Evolutionary conservation across 2,329 filamentous ascomycete species (phyloP), one percentile per base, ranked within the genome.

Genomic region (Ophiostoma sp.): DNA sequence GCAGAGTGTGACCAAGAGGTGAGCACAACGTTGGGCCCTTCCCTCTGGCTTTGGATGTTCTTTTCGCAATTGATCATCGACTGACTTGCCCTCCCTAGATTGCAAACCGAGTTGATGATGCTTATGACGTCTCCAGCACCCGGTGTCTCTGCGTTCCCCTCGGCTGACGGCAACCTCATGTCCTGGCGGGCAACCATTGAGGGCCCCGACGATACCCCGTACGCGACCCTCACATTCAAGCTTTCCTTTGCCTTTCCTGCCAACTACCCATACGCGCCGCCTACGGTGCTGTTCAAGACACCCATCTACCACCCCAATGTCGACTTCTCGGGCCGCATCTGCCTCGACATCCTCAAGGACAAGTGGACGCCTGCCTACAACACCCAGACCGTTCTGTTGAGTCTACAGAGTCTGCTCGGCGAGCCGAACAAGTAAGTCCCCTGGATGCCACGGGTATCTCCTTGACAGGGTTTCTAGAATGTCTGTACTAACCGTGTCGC

Each of bases 311-410:
- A 99, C 83, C 96, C 96, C 71, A 99, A 99, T 79, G 93, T 99
- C 78, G 96, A 99, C 84, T 98, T 99, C 85, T 95, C 93, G 3
- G 96, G 96, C 55, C 90, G 96, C 73, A 99, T 99, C 83, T 99
- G 96, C 82, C 87, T 99, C 75, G 97, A 99, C 80, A 99, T 99
- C 78, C 87, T 99, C 77, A 98, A 98, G 87, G 96, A 98, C 83
- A 98, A 98, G 85, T 99, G 96, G 96, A 97, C 94, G 74, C 94
- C 96, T 22, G 95, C 97, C 59, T 97, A 98, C 87, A 98, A 98
- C 80, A 94, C 97, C 75, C 93, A 97, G 82, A 97, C 92, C 64
- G 93, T 99, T 64, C 86, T 99, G 72, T 83, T 99, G 79, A 98
- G 95, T 78, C 84, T 99, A 83, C 96, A 99, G 84, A 98, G 95